phyloP scores from a whole-genome alignment of 2,329 filamentous ascomycete species.

The Cercospora canescens region DNA sequence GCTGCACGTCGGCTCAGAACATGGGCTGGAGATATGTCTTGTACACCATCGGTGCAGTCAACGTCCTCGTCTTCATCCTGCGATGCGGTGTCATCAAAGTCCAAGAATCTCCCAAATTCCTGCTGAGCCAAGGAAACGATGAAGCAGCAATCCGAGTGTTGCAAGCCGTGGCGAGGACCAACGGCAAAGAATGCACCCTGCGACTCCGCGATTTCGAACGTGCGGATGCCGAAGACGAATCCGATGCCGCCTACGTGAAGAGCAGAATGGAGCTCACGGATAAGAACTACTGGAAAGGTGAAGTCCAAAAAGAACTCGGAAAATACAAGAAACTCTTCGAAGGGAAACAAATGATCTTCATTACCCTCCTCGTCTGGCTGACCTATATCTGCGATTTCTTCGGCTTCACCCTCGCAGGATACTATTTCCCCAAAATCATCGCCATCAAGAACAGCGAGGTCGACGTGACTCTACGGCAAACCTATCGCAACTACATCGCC shows the following conservation, averaged over 20 bases:
- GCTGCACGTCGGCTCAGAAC: slow-evolving; percentile 42
- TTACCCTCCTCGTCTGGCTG: slow-evolving; percentile 52
- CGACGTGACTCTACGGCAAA: slow-evolving; percentile 46
- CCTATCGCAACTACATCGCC: slow-evolving; percentile 56
- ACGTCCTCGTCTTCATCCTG: slow-evolving; percentile 49
- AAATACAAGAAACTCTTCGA: slow-evolving; percentile 50
- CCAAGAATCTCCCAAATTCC: slow-evolving; percentile 61
- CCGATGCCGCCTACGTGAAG: background rate
- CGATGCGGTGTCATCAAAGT: slow-evolving; percentile 58
- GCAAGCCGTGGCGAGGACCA: slow-evolving; percentile 46
- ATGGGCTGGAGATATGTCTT: slow-evolving; percentile 50
- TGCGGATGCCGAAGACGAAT: slow-evolving; percentile 25
- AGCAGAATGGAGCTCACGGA: slow-evolving; percentile 10
- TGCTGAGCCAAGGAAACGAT: slow-evolving; percentile 56
- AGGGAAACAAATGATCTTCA: slow-evolving; percentile 41
- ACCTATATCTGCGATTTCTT: slow-evolving; percentile 55
- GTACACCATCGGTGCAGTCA: slow-evolving; percentile 44
- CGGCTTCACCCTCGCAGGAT: slow-evolving; percentile 51
- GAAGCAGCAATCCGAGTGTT: slow-evolving; percentile 51
- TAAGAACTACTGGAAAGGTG: slow-evolving; percentile 27
- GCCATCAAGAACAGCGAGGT: slow-evolving; percentile 53
- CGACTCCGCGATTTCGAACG: slow-evolving; percentile 39
- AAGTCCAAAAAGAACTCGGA: slow-evolving; percentile 42
- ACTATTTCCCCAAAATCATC: slow-evolving; percentile 53
- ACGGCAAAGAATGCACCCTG: slow-evolving; percentile 38